phyloP scores from a whole-genome alignment of 1,284 basidiomycete species.

The Anthracocystis panici-leucophaei region DNA sequence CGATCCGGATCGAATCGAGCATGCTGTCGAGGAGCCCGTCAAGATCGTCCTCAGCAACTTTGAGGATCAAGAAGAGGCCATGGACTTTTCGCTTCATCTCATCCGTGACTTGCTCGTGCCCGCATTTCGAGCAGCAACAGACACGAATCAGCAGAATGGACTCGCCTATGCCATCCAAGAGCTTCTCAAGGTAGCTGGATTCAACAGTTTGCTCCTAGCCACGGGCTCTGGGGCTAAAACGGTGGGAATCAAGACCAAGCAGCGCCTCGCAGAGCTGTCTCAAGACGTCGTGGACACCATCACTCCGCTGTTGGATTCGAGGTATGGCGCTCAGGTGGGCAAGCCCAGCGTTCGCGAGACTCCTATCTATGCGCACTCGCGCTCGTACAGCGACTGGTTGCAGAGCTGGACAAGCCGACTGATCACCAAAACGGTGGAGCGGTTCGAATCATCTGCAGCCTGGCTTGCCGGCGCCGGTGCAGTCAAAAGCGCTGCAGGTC shows the following conservation, averaged over 20 bases:
- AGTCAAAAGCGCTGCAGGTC: conserved; percentile 62
- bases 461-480: conserved; percentile 14
- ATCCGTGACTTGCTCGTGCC: conserved; percentile 87
- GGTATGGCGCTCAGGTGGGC: conserved; percentile 60
- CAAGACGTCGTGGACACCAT: conserved; percentile 89
- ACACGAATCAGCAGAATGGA: conserved; percentile 89
- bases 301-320: conserved; percentile 76
- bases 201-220: conserved; percentile 79
- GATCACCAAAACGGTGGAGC: conserved; percentile 73
- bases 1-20: conserved; percentile 92
- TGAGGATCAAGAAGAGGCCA: conserved; percentile 81
- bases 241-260: conserved; percentile 75
- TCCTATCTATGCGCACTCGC: conserved; percentile 77
- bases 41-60: conserved; percentile 87
- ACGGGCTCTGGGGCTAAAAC: conserved; percentile 65
- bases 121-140: conserved; percentile 92
- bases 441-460: conserved; percentile 18
- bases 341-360: conserved; percentile 39
- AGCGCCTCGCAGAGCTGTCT: conserved; percentile 80
- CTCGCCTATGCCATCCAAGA: conserved; percentile 95
- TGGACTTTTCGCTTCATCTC: conserved; percentile 85
- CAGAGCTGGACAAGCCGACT: conserved; percentile 88
- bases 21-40: conserved; percentile 75
- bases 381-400: conserved; percentile 95
- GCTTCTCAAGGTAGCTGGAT: conserved; percentile 86